These are phyloP conservation scores for Parietaria judaica DNA, from an alignment of 306 rosid genomes.

Conservation along the genomic window DNA sequence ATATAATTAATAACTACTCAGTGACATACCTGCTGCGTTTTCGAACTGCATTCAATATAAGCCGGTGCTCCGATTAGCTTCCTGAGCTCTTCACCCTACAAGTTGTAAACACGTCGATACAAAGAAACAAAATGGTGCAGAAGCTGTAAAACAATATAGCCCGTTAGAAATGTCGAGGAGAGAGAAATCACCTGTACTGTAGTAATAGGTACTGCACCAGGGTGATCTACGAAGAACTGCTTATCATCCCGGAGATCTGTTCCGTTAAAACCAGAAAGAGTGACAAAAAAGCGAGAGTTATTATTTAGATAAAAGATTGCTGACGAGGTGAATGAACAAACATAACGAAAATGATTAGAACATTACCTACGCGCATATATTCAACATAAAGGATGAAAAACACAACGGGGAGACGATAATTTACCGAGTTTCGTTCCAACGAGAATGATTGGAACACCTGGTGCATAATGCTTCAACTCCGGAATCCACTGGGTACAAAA, in stretches of 20 bases:
- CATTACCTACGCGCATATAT: background rate
- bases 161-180: conserved; percentile 9
- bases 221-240: conserved; percentile 90
- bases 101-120: background rate
- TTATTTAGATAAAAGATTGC: background rate
- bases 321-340: no score
- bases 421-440: conserved; percentile 98
- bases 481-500: conserved; percentile 86
- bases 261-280: conserved; percentile 26
- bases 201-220: conserved; percentile 91
- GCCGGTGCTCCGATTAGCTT: conserved; percentile 91
- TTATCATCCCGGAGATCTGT: conserved; percentile 96
- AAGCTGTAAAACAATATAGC: background rate
- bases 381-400: background rate
- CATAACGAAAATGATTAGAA: no score
- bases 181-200: conserved; percentile 55
- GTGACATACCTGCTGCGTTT: conserved; percentile 65
- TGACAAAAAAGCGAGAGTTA: conserved; percentile 1
- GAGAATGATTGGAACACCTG: conserved; percentile 90
- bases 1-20: background rate
- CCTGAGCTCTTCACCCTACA: conserved; percentile 93
- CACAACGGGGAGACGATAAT: conserved; percentile 16
- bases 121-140: background rate
- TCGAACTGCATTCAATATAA: conserved; percentile 96
- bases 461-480: conserved; percentile 99